A percentile compares a stretch with the other conserved stretches of the same genome.
phyloP scores from a whole-genome alignment of 2,329 filamentous ascomycete species.

The Pestalotiopsis sp. region DNA sequence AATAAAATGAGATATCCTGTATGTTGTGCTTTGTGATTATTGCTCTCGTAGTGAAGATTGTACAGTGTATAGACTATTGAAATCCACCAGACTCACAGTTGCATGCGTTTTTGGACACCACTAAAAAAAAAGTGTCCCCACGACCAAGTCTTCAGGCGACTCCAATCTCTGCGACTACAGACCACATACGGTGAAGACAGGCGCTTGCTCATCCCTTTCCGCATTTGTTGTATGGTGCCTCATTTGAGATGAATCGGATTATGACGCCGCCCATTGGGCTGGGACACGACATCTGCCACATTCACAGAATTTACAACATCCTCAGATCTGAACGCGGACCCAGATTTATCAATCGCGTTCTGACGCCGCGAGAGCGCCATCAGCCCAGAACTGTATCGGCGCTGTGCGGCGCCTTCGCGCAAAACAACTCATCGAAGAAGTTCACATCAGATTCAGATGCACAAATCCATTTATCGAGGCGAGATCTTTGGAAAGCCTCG shows the following conservation, averaged over 20 bases:
- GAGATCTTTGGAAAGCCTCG: constrained; percentile 38
- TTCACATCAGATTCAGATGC: not conserved
- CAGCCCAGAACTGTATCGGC: not conserved
- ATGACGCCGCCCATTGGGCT: constrained; percentile 61
- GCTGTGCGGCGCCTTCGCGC: not conserved
- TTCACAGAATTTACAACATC: constrained; percentile 65
- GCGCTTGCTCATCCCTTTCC: not conserved
- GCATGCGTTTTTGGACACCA: no score
- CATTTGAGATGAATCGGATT: not conserved
- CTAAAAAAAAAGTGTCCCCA: no score
- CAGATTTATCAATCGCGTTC: constrained; percentile 51
- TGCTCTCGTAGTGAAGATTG: no score
- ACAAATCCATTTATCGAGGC: not conserved
- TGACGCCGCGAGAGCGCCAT: constrained; percentile 27
- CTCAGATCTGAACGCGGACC: constrained; percentile 45
- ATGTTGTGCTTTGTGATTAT: no score
- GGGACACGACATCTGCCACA: constrained; percentile 78
- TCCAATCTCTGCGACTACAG: no score
- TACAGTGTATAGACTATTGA: no score
- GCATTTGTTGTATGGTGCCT: not conserved
- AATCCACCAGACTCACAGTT: no score
- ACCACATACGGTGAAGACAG: no score
- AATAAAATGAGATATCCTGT: no score
- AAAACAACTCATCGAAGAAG: not conserved
- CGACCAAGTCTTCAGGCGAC: no score